A percentile compares a stretch with the other conserved stretches of the same genome.
These are phyloP conservation scores for Dothiorella sarmentorum DNA, from an alignment of 2,329 filamentous ascomycete genomes.

Conservation along the genomic window DNA sequence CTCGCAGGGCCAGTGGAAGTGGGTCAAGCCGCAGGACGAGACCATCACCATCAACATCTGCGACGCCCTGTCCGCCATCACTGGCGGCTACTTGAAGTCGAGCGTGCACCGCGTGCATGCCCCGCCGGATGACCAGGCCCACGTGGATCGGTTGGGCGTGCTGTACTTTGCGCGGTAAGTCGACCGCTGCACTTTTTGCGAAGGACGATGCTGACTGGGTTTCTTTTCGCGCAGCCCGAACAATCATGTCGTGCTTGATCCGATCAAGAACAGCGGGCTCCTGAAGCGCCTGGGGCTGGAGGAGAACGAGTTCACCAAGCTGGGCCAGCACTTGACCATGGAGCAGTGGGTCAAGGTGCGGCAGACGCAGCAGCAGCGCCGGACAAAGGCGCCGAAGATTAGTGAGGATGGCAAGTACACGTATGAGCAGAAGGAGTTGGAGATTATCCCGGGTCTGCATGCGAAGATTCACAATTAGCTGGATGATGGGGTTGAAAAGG, in stretches of 20 bases:
- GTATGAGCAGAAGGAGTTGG: slow-evolving; percentile 30
- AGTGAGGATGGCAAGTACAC: slow-evolving; percentile 37
- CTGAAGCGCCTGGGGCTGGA: slow-evolving; percentile 33
- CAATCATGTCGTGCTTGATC: slow-evolving; percentile 37
- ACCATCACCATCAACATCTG: slow-evolving; percentile 43
- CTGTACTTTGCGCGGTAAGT: slow-evolving; percentile 51
- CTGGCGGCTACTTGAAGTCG: slow-evolving; percentile 45
- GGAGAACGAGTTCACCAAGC: slow-evolving; percentile 27
- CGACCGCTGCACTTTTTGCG: neutral
- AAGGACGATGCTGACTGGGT: neutral
- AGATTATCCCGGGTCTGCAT: slow-evolving; percentile 34
- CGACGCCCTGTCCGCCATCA: slow-evolving; percentile 40
- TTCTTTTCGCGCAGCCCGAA: slow-evolving; percentile 28
- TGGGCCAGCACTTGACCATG: slow-evolving; percentile 42
- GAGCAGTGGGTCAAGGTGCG: slow-evolving; percentile 44
- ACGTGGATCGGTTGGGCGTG: slow-evolving; percentile 49
- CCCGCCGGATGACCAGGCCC: slow-evolving; percentile 48
- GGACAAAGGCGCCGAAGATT: slow-evolving; percentile 37
- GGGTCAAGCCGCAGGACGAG: slow-evolving; percentile 39
- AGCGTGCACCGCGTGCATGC: slow-evolving; percentile 50
- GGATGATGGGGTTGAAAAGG: neutral
- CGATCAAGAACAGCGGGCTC: slow-evolving; percentile 38
- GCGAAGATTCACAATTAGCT: slow-evolving; percentile 29
- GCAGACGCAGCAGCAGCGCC: slow-evolving; percentile 39
- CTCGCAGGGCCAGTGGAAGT: slow-evolving; percentile 40